Evolutionary conservation across 2,329 filamentous ascomycete species (phyloP).

Genomic region (Fusarium sambucinum): DNA sequence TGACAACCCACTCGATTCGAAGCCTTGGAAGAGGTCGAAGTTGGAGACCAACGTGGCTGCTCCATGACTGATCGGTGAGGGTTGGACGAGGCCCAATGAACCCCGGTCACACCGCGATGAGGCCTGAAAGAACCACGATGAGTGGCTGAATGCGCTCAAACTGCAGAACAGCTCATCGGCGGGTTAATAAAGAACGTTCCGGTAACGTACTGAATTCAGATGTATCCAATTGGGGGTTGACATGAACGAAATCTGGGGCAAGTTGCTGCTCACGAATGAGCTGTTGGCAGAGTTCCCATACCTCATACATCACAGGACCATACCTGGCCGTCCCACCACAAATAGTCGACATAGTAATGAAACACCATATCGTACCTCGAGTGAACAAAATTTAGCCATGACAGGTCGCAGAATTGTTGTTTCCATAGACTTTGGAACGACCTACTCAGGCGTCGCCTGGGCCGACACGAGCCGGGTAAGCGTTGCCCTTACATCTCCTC

Average conservation of each 20-base stretch:
- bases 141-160: slow-evolving; percentile 26
- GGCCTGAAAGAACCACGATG: slow-evolving; percentile 34
- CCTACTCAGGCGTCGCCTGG: slow-evolving; percentile 68
- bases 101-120: slow-evolving; percentile 30
- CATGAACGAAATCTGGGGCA: slow-evolving; percentile 37
- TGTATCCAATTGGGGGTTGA: slow-evolving; percentile 30
- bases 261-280: slow-evolving; percentile 26
- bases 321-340: slow-evolving; percentile 35
- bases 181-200: slow-evolving; percentile 37
- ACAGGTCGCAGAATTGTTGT: slow-evolving; percentile 60
- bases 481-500: slow-evolving; percentile 12
- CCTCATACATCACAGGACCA: slow-evolving; percentile 22
- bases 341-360: slow-evolving; percentile 41
- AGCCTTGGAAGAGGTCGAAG: slow-evolving; percentile 26
- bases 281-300: slow-evolving; percentile 24
- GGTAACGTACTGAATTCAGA: slow-evolving; percentile 24
- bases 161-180: slow-evolving; percentile 32
- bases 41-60: slow-evolving; percentile 34
- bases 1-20: slow-evolving; percentile 20
- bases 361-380: slow-evolving; percentile 32
- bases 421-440: slow-evolving; percentile 69
- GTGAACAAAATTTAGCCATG: slow-evolving; percentile 45
- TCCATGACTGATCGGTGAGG: slow-evolving; percentile 33
- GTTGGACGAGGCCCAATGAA: slow-evolving; percentile 32
- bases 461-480: slow-evolving; percentile 58